A percentile compares a stretch with the other conserved stretches of the same genome.
Evolutionary conservation across 78 protist species (phyloP).

Genomic region (Dictyostelium intermedium): DNA sequence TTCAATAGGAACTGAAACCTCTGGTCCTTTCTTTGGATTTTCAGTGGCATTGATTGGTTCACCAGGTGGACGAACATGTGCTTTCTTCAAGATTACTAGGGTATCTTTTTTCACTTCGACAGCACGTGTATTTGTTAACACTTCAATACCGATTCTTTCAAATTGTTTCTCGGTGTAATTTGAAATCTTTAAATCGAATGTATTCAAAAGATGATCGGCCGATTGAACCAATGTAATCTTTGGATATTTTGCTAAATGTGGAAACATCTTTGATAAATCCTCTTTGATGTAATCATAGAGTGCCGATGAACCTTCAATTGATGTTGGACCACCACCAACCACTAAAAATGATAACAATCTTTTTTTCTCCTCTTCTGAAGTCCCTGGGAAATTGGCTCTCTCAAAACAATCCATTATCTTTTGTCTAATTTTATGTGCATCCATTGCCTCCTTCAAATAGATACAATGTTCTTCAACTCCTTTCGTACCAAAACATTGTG

Average conservation of each 20-base stretch:
- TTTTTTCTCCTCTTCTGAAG: slow-evolving; percentile 31
- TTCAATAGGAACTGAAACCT: neutral
- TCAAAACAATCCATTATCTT: slow-evolving; percentile 84
- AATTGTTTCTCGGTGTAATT: slow-evolving; percentile 77
- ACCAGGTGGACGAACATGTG: neutral
- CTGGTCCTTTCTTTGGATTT: neutral
- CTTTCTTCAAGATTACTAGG: slow-evolving; percentile 29
- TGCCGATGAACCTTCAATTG: slow-evolving; percentile 75
- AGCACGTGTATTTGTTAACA: slow-evolving; percentile 33
- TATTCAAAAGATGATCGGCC: slow-evolving; percentile 80
- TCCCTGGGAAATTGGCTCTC: slow-evolving; percentile 78
- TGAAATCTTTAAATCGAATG: slow-evolving; percentile 76
- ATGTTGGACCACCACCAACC: slow-evolving; percentile 95
- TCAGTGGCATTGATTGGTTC: neutral
- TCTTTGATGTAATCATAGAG: slow-evolving; percentile 29
- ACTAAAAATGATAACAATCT: slow-evolving; percentile 71
- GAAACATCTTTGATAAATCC: slow-evolving; percentile 39
- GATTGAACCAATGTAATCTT: slow-evolving; percentile 75
- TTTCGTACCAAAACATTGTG: slow-evolving; percentile 84
- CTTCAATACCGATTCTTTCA: slow-evolving; percentile 22
- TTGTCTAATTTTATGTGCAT: slow-evolving; percentile 77
- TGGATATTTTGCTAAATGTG: slow-evolving; percentile 28
- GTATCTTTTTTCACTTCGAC: slow-evolving; percentile 5
- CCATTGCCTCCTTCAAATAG: slow-evolving; percentile 82
- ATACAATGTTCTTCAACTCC: slow-evolving; percentile 86